Evolutionary conservation across 768 basidiomycete species (phyloP).

Genomic region (Boletus pseudo-olivaceus): DNA sequence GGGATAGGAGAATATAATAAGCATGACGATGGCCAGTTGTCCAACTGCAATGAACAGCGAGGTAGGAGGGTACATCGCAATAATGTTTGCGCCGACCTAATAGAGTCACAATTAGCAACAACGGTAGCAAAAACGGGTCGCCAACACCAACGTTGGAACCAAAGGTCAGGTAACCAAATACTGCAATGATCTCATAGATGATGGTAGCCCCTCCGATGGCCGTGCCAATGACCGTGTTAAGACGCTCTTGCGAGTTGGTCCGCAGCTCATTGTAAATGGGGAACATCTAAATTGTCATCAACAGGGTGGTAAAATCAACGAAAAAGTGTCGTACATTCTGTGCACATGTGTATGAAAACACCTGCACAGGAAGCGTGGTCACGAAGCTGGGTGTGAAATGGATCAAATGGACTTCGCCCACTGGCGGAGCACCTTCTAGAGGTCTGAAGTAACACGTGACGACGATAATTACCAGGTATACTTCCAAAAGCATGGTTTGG

Average conservation of each 20-base stretch:
- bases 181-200: constrained; percentile 84
- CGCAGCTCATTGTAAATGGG: constrained; percentile 91
- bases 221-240: constrained; percentile 84
- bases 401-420: constrained; percentile 67
- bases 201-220: constrained; percentile 83
- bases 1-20: constrained; percentile 92
- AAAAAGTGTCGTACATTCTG: constrained; percentile 67
- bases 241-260: constrained; percentile 71
- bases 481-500: constrained; percentile 35
- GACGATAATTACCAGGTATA: constrained; percentile 76
- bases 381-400: constrained; percentile 77
- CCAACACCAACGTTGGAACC: constrained; percentile 70
- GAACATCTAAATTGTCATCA: constrained; percentile 59
- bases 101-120: constrained; percentile 2
- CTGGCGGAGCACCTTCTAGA: constrained; percentile 54
- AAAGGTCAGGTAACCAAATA: constrained; percentile 92
- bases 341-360: constrained; percentile 89
- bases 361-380: constrained; percentile 88
- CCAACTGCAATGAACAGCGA: constrained; percentile 92
- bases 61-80: constrained; percentile 90
- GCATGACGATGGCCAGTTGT: constrained; percentile 85
- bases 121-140: background rate
- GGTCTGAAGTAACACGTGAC: constrained; percentile 77
- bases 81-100: constrained; percentile 87
- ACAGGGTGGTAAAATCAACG: background rate